Evolutionary conservation across 1,284 basidiomycete species (phyloP).

Genomic region (Apiotrichum montevideense): DNA sequence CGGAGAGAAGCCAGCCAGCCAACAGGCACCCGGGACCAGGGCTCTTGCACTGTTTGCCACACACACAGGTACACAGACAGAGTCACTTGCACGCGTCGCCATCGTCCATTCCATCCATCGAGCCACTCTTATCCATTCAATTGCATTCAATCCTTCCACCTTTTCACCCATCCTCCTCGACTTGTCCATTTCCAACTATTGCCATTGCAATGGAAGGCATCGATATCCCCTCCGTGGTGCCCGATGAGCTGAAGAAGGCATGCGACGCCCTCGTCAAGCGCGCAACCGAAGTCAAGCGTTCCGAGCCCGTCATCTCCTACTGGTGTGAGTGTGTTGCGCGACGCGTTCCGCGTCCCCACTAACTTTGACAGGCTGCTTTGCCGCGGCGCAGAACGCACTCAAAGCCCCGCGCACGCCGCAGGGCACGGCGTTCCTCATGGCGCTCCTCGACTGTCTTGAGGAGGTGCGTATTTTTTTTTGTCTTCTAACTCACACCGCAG

Average conservation of each 20-base stretch:
- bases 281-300: conserved; percentile 71
- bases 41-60: no score
- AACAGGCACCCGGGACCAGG: no score
- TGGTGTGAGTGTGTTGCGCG: conserved; percentile 70
- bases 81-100: no score
- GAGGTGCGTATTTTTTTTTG: conserved; percentile 51
- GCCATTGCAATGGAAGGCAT: conserved; percentile 28
- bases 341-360: no score
- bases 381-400: conserved; percentile 83
- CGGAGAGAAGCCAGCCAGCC: no score
- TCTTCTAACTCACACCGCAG: conserved; percentile 29
- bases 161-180: no score
- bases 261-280: conserved; percentile 74
- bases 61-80: no score
- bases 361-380: conserved; percentile 64
- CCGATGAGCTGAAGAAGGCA: conserved; percentile 52
- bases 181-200: no score
- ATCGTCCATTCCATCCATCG: no score
- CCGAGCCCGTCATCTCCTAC: conserved; percentile 83
- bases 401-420: conserved; percentile 56
- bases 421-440: conserved; percentile 65
- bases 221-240: conserved; percentile 42
- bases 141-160: no score
- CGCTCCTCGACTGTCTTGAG: conserved; percentile 73
- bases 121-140: no score